phyloP scores from a whole-genome alignment of 2,329 filamentous ascomycete species.

The Fusarium coffeatum region DNA sequence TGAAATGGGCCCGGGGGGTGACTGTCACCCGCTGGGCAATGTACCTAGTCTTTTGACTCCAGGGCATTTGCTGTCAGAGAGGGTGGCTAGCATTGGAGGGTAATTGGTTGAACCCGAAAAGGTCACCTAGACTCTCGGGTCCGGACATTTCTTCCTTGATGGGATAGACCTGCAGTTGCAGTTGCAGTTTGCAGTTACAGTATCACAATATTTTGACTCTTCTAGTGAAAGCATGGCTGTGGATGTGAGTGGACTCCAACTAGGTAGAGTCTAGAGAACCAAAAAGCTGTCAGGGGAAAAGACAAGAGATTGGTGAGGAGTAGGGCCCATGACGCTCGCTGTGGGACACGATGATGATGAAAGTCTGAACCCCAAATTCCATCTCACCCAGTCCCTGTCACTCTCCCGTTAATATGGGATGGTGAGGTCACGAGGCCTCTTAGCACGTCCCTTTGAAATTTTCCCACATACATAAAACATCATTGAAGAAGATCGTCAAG shows the following conservation, averaged over 20 bases:
- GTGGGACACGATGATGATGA: slow-evolving; percentile 23
- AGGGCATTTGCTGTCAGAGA: slow-evolving; percentile 11
- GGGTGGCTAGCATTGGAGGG: slow-evolving; percentile 6
- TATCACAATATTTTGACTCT: background rate
- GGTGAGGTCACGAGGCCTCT: slow-evolving; percentile 40
- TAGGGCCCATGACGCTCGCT: slow-evolving; percentile 26
- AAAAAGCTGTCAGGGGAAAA: slow-evolving; percentile 17
- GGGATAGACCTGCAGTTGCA: background rate
- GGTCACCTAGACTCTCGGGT: slow-evolving; percentile 1
- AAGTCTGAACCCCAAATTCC: slow-evolving; percentile 21
- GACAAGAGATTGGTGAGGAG: slow-evolving; percentile 29
- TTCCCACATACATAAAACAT: background rate
- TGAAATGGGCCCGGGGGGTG: slow-evolving; percentile 37
- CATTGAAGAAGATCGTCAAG: background rate
- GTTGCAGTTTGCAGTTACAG: no score
- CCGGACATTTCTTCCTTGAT: slow-evolving; percentile 13
- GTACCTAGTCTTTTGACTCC: background rate
- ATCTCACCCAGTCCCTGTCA: slow-evolving; percentile 29
- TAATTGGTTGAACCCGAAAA: slow-evolving; percentile 6
- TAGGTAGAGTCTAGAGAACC: background rate
- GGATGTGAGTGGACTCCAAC: slow-evolving; percentile 27
- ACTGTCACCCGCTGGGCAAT: slow-evolving; percentile 25
- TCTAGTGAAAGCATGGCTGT: slow-evolving; percentile 15
- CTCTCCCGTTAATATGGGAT: slow-evolving; percentile 17
- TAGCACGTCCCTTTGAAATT: slow-evolving; percentile 8